These are phyloP conservation scores for Sporisorium iseilematis-ciliati DNA, from an alignment of 1,284 basidiomycete genomes.

Conservation along the genomic window DNA sequence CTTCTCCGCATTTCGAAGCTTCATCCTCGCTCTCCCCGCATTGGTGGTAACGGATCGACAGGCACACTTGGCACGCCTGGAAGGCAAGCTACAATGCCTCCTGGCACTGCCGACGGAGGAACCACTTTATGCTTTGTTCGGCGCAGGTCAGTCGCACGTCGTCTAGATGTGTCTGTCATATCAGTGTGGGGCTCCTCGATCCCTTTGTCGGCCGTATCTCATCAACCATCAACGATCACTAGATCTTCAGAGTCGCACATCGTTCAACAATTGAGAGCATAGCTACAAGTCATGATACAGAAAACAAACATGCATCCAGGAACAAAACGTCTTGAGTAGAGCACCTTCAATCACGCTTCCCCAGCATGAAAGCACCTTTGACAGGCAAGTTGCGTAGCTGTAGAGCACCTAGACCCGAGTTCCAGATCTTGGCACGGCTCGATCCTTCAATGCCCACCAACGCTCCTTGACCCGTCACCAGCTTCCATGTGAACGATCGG, in stretches of 20 bases:
- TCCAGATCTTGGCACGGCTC: slow-evolving; percentile 63
- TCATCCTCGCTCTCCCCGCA: not conserved
- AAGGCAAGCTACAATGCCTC: not conserved
- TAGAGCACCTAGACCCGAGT: slow-evolving; percentile 57
- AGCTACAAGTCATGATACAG: slow-evolving; percentile 13
- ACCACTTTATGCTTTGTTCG: too few species aligned
- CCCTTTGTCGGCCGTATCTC: not conserved
- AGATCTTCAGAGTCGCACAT: slow-evolving; percentile 1
- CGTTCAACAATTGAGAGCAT: not conserved
- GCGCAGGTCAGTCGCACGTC: too few species aligned
- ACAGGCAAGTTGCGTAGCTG: slow-evolving; percentile 59
- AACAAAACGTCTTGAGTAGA: not conserved
- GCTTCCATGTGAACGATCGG: slow-evolving; percentile 62
- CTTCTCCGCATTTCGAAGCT: slow-evolving; percentile 23
- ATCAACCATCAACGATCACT: not conserved
- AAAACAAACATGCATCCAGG: slow-evolving; percentile 2
- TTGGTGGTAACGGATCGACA: slow-evolving; percentile 15
- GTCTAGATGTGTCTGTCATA: too few species aligned
- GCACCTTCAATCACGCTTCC: slow-evolving; percentile 38
- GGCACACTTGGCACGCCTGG: not conserved
- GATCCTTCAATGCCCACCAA: slow-evolving; percentile 61
- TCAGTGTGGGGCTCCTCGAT: slow-evolving; percentile 8
- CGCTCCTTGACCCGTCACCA: slow-evolving; percentile 62
- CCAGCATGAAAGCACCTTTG: slow-evolving; percentile 62
- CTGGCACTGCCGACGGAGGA: not conserved